Conservation (phyloP, 2,329 filamentous ascomycete genomes). For the Pseudogymnoascus sp. region DNA sequence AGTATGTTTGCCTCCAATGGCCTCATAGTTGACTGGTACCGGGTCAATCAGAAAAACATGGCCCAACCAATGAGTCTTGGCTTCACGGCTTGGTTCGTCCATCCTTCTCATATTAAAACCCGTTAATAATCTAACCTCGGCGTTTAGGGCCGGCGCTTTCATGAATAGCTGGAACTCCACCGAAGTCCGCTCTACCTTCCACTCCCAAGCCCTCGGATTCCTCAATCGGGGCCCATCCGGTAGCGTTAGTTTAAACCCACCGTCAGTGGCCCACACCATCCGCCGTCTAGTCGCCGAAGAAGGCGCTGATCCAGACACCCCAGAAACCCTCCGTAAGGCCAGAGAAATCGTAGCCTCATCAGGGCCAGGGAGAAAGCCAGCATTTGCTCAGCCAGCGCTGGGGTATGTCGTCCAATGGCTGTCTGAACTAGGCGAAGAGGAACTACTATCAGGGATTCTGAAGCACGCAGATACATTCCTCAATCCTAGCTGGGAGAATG, state of each 20-base stretch:
- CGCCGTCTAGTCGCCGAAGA: conserved; percentile 14
- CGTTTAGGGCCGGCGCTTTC: conserved; percentile 26
- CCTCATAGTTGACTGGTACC: conserved; percentile 22
- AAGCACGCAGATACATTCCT: conserved; percentile 24
- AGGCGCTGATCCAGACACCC: conserved; percentile 12
- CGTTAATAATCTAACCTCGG: background rate
- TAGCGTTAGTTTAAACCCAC: conserved; percentile 19
- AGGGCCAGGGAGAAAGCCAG: background rate
- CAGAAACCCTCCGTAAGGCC: background rate
- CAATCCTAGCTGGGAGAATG: conserved; percentile 27
- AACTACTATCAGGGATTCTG: conserved; percentile 19
- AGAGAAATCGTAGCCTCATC: background rate
- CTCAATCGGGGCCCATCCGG: conserved; percentile 21
- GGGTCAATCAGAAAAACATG: conserved; percentile 23
- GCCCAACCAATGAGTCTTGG: conserved; percentile 17
- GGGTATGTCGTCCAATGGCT: conserved; percentile 28
- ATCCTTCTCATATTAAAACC: conserved; percentile 2
- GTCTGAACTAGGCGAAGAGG: conserved; percentile 27
- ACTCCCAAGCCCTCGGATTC: conserved; percentile 22
- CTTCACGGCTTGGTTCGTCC: conserved; percentile 26
- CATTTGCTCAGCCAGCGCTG: conserved; percentile 17
- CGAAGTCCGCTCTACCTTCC: conserved; percentile 23
- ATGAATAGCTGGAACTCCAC: conserved; percentile 33
- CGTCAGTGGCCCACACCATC: conserved; percentile 21
- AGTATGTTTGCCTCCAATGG: conserved; percentile 24